Evolutionary conservation across 2,329 filamentous ascomycete genomes (phyloP), one percentile per base, ranked within the genome.

Genomic region (Cryoendolithus antarcticus): DNA sequence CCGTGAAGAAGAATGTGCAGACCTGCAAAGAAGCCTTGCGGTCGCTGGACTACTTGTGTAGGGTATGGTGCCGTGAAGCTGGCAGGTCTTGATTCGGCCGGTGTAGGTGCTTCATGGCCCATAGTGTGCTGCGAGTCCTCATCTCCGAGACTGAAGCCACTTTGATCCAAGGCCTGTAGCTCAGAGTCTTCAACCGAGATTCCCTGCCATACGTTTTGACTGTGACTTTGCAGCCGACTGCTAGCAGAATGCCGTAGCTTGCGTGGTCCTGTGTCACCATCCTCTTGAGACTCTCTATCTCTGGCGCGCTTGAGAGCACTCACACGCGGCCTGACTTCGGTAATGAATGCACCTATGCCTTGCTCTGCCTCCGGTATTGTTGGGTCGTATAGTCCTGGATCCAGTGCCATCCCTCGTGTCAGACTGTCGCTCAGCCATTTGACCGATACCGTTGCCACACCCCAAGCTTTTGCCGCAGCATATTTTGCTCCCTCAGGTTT

Each of bases 161-260:
- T 27, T 13, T 45, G 46, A 39, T 54, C 45, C 37, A 43, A 15
- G 11, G 11, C 4, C 9, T 32, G 31, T 4, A 29, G 19, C 39
- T 46, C 46, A 4, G 47, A 44, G 9, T 58, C 58, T 6, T 53
- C 52, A 38, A 55, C 59, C 28, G 91, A 72, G 43, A 98, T 93
- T 51, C 93, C 85, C 4, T 81, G 81, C 89, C 89, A 96, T n/a
- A 96, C 71, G 21, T 76, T 78, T 51, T 88, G 78, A 48, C 79
- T 81, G 53, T 95, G 86, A 36, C 72, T 82, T 42, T 72, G 79
- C 27, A 96, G 66, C 57, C 86, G 89, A 55, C 81, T 78, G 59
- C 88, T 95, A 13, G 88, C 83, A 4, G 84, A 86, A 52, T 88
- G 82, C 48, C 91, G 77, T 48, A 98, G 63, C 63, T 95, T 96